Conservation (phyloP, 78 protist genomes). For the Tieghemostelium lacteum region DNA sequence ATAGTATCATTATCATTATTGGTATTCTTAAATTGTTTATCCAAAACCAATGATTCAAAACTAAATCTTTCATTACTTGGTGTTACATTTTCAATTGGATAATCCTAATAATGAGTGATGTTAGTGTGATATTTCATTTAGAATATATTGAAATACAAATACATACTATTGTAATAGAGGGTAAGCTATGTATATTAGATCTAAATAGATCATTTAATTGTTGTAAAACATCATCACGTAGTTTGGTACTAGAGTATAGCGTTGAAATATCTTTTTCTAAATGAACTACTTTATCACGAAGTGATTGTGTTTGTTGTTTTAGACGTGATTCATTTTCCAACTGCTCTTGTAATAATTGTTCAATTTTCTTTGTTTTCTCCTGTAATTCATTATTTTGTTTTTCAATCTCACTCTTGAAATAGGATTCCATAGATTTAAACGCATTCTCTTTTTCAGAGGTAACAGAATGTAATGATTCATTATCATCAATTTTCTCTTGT, state of each 20-base stretch:
- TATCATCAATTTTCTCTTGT: constrained; percentile 71
- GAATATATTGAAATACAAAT: neutral
- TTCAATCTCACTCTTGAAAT: neutral
- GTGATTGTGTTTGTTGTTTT: constrained; percentile 22
- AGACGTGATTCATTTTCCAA: constrained; percentile 42
- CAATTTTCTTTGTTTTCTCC: constrained; percentile 40
- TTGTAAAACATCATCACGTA: constrained; percentile 44
- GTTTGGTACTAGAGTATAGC: constrained; percentile 10
- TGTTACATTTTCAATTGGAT: constrained; percentile 73
- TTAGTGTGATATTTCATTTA: no score
- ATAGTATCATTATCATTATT: constrained; percentile 3
- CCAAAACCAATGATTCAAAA: constrained; percentile 21
- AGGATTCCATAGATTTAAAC: constrained; percentile 28
- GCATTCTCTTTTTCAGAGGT: constrained; percentile 69
- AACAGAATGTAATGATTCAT: constrained; percentile 61
- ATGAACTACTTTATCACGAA: constrained; percentile 4
- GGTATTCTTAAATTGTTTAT: neutral
- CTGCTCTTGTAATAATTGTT: constrained; percentile 5
- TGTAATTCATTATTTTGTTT: neutral
- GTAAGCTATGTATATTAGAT: constrained; percentile 18
- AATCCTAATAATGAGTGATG: constrained; percentile 32
- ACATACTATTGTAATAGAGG: constrained; percentile 21
- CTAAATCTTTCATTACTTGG: constrained; percentile 57
- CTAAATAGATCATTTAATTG: constrained; percentile 14
- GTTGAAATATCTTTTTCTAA: neutral